These are phyloP conservation scores for Cladophialophora carrionii DNA, from an alignment of 2,329 filamentous ascomycete genomes.

Conservation along the genomic window DNA sequence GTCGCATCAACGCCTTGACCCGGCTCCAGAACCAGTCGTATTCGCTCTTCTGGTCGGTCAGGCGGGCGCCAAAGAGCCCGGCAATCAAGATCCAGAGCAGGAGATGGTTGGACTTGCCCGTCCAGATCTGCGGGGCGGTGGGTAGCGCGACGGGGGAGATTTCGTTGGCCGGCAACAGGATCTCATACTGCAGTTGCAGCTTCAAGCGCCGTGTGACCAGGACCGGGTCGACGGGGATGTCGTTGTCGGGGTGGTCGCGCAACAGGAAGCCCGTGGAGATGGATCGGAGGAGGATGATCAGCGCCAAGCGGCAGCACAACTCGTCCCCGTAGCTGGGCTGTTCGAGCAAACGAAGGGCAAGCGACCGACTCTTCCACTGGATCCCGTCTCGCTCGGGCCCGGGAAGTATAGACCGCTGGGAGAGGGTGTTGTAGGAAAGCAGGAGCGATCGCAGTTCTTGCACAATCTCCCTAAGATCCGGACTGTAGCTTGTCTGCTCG, in stretches of 20 bases:
- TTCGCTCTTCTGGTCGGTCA: slow-evolving; percentile 7
- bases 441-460: slow-evolving; percentile 11
- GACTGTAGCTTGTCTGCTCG: slow-evolving; percentile 13
- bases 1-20: slow-evolving; percentile 5
- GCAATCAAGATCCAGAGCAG: slow-evolving; percentile 27
- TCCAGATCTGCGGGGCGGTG: slow-evolving; percentile 13
- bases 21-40: slow-evolving; percentile 19
- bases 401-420: background rate
- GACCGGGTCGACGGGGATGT: background rate
- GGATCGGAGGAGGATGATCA: slow-evolving; percentile 16
- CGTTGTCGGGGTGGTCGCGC: background rate
- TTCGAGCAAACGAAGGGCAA: slow-evolving; percentile 16
- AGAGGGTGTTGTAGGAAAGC: background rate
- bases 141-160: background rate
- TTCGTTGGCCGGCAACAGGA: slow-evolving; percentile 21
- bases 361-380: slow-evolving; percentile 12
- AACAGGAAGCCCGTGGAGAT: slow-evolving; percentile 1
- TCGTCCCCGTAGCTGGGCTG: slow-evolving; percentile 26
- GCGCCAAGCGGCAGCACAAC: slow-evolving; percentile 21
- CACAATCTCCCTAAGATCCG: slow-evolving; percentile 14
- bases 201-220: slow-evolving; percentile 13
- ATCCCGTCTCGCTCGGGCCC: slow-evolving; percentile 9
- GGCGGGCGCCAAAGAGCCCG: slow-evolving; percentile 12
- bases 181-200: slow-evolving; percentile 26
- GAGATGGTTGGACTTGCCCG: slow-evolving; percentile 18